A percentile compares a stretch with the other conserved stretches of the same genome.
These are phyloP conservation scores for Vitis hybrid DNA, from an alignment of 177 flowering plant species.

Conservation along the genomic window DNA sequence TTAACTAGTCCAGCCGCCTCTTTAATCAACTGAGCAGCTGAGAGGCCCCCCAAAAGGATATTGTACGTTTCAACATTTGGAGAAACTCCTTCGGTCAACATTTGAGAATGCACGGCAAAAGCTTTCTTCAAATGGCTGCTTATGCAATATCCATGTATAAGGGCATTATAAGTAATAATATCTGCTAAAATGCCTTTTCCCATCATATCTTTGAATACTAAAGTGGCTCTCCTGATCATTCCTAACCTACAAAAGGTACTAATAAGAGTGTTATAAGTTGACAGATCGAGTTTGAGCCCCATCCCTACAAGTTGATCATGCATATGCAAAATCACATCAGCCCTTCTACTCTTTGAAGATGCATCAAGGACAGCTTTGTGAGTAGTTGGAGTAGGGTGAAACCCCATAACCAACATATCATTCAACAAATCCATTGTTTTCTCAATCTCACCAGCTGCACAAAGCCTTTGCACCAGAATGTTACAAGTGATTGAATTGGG, in stretches of 20 bases:
- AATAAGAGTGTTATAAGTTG: slow-evolving; percentile 64
- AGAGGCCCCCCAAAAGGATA: slow-evolving; percentile 52
- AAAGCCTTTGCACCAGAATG: slow-evolving; percentile 53
- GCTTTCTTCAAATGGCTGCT: slow-evolving; percentile 60
- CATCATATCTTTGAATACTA: slow-evolving; percentile 56
- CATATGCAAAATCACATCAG: slow-evolving; percentile 44
- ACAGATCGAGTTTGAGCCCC: slow-evolving; percentile 53
- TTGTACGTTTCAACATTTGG: slow-evolving; percentile 73
- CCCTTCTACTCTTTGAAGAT: slow-evolving; percentile 48
- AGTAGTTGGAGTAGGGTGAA: slow-evolving; percentile 44
- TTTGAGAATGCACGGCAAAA: slow-evolving; percentile 42
- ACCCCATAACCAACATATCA: slow-evolving; percentile 48
- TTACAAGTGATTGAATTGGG: slow-evolving; percentile 64
- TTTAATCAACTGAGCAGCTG: slow-evolving; percentile 43
- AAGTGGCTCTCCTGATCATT: slow-evolving; percentile 70
- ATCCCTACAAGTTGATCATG: slow-evolving; percentile 59
- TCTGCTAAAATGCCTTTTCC: slow-evolving; percentile 51
- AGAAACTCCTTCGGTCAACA: slow-evolving; percentile 55
- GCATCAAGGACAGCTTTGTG: slow-evolving; percentile 57
- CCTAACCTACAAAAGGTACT: slow-evolving; percentile 61
- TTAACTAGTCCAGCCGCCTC: slow-evolving; percentile 49
- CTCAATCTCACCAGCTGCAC: slow-evolving; percentile 49
- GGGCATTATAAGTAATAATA: slow-evolving; percentile 63
- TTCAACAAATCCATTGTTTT: slow-evolving; percentile 52
- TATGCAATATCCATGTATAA: slow-evolving; percentile 66